Percentiles rank a stretch among this genome's conserved stretches.
Conservation (phyloP, 139 green algal genomes). For the Yamagishiella unicocca region DNA sequence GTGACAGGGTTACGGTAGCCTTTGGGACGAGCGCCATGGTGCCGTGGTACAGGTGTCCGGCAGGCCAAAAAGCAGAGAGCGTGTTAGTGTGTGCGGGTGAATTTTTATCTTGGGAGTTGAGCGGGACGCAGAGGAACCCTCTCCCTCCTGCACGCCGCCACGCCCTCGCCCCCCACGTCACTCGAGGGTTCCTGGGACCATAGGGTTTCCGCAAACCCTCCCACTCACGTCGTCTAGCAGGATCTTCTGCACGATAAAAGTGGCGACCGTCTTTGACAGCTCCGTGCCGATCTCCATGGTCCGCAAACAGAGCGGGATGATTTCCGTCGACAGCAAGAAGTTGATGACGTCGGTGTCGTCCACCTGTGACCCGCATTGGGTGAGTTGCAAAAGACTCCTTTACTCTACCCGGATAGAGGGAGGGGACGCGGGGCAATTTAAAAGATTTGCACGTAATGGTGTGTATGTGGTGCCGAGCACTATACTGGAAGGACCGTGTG, state of each 20-base stretch:
- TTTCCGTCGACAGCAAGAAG: slow-evolving; percentile 98
- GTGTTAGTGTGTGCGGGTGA: background rate
- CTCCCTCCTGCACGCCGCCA: background rate
- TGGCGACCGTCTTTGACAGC: slow-evolving; percentile 99
- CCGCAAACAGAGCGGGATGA: slow-evolving; percentile 98
- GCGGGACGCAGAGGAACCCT: background rate
- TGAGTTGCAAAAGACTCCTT: too few relatives aligned
- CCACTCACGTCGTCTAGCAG: slow-evolving; percentile 91
- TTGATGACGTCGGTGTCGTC: slow-evolving; percentile 99
- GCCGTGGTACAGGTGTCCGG: too few relatives aligned
- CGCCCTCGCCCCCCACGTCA: background rate
- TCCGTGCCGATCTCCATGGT: slow-evolving; percentile 99
- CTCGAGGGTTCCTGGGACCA: too few relatives aligned
- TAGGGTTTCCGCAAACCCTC: too few relatives aligned
- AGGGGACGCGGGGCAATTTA: too few relatives aligned
- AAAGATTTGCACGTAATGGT: too few relatives aligned
- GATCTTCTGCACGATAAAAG: slow-evolving; percentile 99
- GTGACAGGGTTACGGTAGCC: too few relatives aligned
- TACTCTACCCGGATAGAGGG: too few relatives aligned
- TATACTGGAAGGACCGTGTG: too few relatives aligned
- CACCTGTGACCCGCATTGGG: slow-evolving; percentile 75
- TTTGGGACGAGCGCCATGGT: too few relatives aligned
- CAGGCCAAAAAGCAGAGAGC: too few relatives aligned
- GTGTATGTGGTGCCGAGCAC: too few relatives aligned
- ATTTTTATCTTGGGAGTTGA: background rate